phyloP scores from a whole-genome alignment of 495 filamentous ascomycete genomes.

The Penicillium bialowiezense region DNA sequence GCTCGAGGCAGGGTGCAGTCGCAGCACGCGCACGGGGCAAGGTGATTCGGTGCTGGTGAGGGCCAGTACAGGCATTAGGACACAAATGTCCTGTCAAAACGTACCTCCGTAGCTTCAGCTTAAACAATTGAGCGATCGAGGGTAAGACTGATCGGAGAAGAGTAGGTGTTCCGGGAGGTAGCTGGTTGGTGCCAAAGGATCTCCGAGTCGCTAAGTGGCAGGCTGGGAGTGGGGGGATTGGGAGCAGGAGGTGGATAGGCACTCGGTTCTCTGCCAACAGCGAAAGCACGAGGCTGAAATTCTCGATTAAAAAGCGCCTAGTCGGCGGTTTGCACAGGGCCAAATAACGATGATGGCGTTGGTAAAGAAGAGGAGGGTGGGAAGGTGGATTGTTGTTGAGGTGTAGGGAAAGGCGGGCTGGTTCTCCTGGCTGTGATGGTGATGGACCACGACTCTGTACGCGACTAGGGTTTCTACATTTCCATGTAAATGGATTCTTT shows the following conservation, averaged over 20 bases:
- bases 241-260: slow-evolving; percentile 18
- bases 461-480: background rate
- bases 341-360: slow-evolving; percentile 7
- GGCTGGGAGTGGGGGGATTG: slow-evolving; percentile 33
- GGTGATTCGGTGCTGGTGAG: slow-evolving; percentile 12
- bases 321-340: slow-evolving; percentile 1
- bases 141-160: slow-evolving; percentile 5
- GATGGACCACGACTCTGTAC: slow-evolving; percentile 16
- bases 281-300: slow-evolving; percentile 7
- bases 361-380: slow-evolving; percentile 9
- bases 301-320: background rate
- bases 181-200: slow-evolving; percentile 36
- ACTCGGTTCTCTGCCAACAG: slow-evolving; percentile 16
- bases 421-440: slow-evolving; percentile 33
- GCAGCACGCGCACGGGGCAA: slow-evolving; percentile 29
- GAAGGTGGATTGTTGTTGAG: slow-evolving; percentile 23
- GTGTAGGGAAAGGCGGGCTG: slow-evolving; percentile 27
- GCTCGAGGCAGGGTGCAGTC: slow-evolving; percentile 15
- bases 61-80: slow-evolving; percentile 4
- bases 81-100: slow-evolving; percentile 1
- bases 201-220: slow-evolving; percentile 49
- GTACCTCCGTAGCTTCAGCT: slow-evolving; percentile 16
- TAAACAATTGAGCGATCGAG: slow-evolving; percentile 21
- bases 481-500: background rate
- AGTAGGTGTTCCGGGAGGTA: slow-evolving; percentile 29